Conservation (phyloP, 257 asterid species). For the Solanum pimpinellifolium region DNA sequence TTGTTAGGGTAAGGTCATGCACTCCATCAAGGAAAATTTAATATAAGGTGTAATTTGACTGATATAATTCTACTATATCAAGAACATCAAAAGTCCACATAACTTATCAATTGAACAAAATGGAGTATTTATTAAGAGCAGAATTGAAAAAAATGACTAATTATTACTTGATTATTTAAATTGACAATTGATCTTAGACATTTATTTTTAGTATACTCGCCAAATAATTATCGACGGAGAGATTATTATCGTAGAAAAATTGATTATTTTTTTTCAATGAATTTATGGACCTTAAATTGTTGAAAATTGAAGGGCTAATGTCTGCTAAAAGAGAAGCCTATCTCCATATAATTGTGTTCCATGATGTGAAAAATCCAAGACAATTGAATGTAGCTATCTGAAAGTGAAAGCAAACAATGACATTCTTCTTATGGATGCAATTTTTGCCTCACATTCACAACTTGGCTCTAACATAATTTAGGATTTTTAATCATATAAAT, state of each 20-base stretch:
- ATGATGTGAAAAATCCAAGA: not conserved
- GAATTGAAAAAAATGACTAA: too few species aligned
- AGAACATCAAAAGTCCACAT: too few species aligned
- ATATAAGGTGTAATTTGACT: too few species aligned
- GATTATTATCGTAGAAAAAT: not conserved
- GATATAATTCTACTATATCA: too few species aligned
- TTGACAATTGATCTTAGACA: too few species aligned
- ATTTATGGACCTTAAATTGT: not conserved
- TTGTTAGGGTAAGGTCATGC: too few species aligned
- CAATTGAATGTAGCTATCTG: not conserved
- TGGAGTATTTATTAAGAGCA: too few species aligned
- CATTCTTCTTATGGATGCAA: not conserved
- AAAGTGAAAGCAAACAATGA: slow-evolving; percentile 9
- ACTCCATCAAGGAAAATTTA: too few species aligned
- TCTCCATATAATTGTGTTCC: not conserved
- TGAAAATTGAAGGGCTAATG: not conserved
- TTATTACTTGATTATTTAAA: too few species aligned
- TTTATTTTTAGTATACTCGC: too few species aligned
- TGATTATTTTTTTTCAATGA: not conserved
- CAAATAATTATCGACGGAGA: too few species aligned
- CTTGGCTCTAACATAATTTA: not conserved
- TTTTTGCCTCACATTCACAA: not conserved
- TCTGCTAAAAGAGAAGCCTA: slow-evolving; percentile 15
- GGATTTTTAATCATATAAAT: not conserved
- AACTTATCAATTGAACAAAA: too few species aligned